phyloP scores from a whole-genome alignment of 2,329 filamentous ascomycete genomes.

The Pseudogymnoascus sp. region DNA sequence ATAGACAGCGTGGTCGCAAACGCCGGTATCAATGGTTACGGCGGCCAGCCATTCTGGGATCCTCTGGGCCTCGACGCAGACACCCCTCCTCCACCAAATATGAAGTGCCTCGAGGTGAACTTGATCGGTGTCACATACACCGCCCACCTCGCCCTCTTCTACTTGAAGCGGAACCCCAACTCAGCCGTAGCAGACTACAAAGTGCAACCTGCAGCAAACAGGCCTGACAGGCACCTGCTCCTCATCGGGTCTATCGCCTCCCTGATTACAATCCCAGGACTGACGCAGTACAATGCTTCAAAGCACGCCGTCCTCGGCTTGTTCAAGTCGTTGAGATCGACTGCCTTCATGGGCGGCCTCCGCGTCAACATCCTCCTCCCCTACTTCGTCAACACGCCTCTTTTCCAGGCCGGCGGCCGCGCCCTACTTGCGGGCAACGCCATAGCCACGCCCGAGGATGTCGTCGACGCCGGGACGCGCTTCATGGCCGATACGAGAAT shows the following conservation, averaged over 20 bases:
- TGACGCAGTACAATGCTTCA: slow-evolving; percentile 47
- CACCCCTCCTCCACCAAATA: slow-evolving; percentile 40
- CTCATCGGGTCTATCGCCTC: slow-evolving; percentile 56
- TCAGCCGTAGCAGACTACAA: slow-evolving; percentile 29
- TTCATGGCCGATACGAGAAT: slow-evolving; percentile 51
- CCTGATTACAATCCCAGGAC: slow-evolving; percentile 35
- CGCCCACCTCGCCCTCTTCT: slow-evolving; percentile 53
- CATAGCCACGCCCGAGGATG: slow-evolving; percentile 45
- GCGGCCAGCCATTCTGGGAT: slow-evolving; percentile 36
- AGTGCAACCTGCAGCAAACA: slow-evolving; percentile 23
- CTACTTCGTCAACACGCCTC: slow-evolving; percentile 58
- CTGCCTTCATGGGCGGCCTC: slow-evolving; percentile 41
- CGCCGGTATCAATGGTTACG: slow-evolving; percentile 48
- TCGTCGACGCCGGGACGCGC: slow-evolving; percentile 54
- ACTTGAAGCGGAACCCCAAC: slow-evolving; percentile 42
- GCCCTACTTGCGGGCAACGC: slow-evolving; percentile 48
- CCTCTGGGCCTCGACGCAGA: slow-evolving; percentile 33
- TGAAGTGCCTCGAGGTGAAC: slow-evolving; percentile 53
- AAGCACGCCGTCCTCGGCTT: slow-evolving; percentile 61
- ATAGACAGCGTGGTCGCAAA: slow-evolving; percentile 60
- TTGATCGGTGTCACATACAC: slow-evolving; percentile 57
- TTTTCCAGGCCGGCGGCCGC: slow-evolving; percentile 40
- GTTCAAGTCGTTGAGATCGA: slow-evolving; percentile 49
- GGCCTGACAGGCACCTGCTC: slow-evolving; percentile 51
- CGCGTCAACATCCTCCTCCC: slow-evolving; percentile 59